Base-by-base conservation (phyloP, 2,329 filamentous ascomycete genomes). In the Clonostachys solani region DNA sequence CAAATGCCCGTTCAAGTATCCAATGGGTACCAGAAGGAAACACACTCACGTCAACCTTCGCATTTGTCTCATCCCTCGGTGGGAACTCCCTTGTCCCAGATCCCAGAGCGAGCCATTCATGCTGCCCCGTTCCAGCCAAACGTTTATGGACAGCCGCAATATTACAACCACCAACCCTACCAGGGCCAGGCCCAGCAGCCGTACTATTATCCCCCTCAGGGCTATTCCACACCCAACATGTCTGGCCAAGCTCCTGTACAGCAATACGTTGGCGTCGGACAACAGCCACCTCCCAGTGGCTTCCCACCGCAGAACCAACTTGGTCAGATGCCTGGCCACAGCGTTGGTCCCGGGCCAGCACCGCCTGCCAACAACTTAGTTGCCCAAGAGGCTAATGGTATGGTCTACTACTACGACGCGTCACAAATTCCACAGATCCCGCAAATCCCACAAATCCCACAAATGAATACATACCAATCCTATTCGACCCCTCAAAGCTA, bases 371-470 rank as follows among this genome's bases (percentile, higher is more conserved):
- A 10, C 34, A 79, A 73, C 52, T 64, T 83, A 40, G 79, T 86
- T 43, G 89, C 90, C 1, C 92, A 96, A 64, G 92, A 97, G 70
- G 84, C 86, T 53, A 95, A 96, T 56, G 94, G 94, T 51, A 97
- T 95, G 80, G 91, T 96, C 1, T 97, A 95, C 66, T 99, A 96
- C 63, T 92, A 91, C 58, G 88, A 95, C 60, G 78, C 89, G 8
- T 78, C 84, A n/a, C 86, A 91, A 60, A 71, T 92, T 43, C 72
- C 81, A 23, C 10, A n/a, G n/a, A n/a, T n/a, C n/a, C n/a, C n/a
- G n/a, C n/a, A n/a, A n/a, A n/a, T n/a, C n/a, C n/a, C n/a, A n/a
- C 23, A 10, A 10, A 29, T 29, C 4, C 69, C 81, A 23, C 69
- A 78, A 1, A 71, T 80, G 52, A 62, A 70, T 43, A 57, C 63